Percentiles rank a stretch among this genome's conserved stretches.
Conservation (phyloP, 768 basidiomycete species). For the Amanita rubescens region DNA sequence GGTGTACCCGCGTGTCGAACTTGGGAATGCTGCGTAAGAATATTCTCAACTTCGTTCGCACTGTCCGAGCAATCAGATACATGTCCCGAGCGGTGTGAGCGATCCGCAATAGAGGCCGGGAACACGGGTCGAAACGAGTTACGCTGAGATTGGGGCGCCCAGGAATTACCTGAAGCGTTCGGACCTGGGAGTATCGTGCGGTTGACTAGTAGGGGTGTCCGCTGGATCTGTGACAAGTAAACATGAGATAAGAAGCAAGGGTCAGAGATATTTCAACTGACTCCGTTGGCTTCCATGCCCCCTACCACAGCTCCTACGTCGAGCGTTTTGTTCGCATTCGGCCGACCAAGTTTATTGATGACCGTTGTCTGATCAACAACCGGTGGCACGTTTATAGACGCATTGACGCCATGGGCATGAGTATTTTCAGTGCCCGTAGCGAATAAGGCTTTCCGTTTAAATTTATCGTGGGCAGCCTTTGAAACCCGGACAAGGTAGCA, state of each 20-base stretch:
- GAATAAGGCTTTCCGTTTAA: slow-evolving; percentile 75
- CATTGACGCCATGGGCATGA: slow-evolving; percentile 11
- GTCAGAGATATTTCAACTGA: slow-evolving; percentile 20
- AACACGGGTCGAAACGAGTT: slow-evolving; percentile 22
- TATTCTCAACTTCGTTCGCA: slow-evolving; percentile 64
- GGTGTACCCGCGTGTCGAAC: slow-evolving; percentile 9
- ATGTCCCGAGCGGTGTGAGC: slow-evolving; percentile 36
- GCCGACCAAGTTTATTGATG: slow-evolving; percentile 12
- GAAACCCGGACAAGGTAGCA: background rate
- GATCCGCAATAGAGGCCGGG: slow-evolving; percentile 43
- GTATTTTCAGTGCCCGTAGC: slow-evolving; percentile 25
- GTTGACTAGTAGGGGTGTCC: slow-evolving; percentile 58
- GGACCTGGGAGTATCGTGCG: slow-evolving; percentile 30
- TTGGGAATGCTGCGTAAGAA: slow-evolving; percentile 32
- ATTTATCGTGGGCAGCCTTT: slow-evolving; percentile 71
- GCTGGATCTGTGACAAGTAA: slow-evolving; percentile 45
- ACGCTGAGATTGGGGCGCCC: slow-evolving; percentile 27
- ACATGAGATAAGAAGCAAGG: background rate
- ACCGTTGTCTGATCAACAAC: slow-evolving; percentile 18
- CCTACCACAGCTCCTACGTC: slow-evolving; percentile 52
- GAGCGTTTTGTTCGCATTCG: slow-evolving; percentile 20
- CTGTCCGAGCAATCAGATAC: slow-evolving; percentile 59
- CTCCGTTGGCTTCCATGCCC: slow-evolving; percentile 61
- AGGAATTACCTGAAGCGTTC: slow-evolving; percentile 21
- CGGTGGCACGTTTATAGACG: slow-evolving; percentile 2